Evolutionary conservation across 352 stramenopile genomes (phyloP), one percentile per base, ranked within the genome.

Genomic region (Phytophthora melonis): DNA sequence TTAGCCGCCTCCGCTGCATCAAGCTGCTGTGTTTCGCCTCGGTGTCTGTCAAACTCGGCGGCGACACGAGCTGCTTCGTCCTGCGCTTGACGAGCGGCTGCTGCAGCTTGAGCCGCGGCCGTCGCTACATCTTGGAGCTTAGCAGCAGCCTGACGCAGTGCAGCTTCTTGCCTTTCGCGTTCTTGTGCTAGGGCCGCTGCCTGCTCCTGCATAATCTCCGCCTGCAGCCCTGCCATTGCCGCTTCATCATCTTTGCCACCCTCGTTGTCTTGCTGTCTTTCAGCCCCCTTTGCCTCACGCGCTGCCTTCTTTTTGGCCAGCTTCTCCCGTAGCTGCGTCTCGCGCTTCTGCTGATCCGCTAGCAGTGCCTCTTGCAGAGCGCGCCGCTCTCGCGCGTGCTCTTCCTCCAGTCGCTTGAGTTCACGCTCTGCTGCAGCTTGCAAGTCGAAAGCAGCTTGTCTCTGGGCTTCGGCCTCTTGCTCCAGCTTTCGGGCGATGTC

Each of bases 1-100:
- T 74, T 68, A 41, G 63, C 53, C 9, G 81, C 62, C 21, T 92
- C 83, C 3, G 56, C 78, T 49, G 80, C 58, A 41, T 89, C 64
- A 43, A 75, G 72, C 43, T 86, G 73, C 27, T 70, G 75, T 1
- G 82, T 63, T 61, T 90, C 82, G 10, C 73, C 69, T 43, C 75
- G 87, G 47, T 86, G 88, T 23, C 78, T 66, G 4, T 88, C 74
- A 43, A 90, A 93, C 9, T 94, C 88, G 2, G 64, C 77, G 25
- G 84, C 74, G 1, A 93, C 65, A 19, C 87, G 80, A 45, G 81
- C 76, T 10, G 90, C 75, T 66, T 94, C 87, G 13, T 25, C 84
- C 78, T 55, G 82, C 1, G 77, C 79, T 25, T 93, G 81, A 23
- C 86, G 80, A 3, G 78, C 83, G 13, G 73, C 72, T 34, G 80